Base-by-base conservation (phyloP, 164 flowering plant species). In the Berberis thunbergii region DNA sequence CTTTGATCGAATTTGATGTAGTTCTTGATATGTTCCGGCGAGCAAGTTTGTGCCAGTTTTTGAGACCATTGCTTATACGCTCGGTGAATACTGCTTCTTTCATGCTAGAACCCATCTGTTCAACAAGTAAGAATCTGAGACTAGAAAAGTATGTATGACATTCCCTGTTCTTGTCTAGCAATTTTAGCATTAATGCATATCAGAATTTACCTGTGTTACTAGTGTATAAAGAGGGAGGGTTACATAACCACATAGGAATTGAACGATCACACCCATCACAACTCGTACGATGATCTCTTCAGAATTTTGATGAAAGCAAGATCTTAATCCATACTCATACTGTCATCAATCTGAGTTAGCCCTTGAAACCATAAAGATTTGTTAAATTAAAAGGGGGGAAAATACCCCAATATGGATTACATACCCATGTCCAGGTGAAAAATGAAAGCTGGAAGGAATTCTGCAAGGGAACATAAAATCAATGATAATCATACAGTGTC, bases 401-500 rank as follows among this genome's bases (percentile, higher is more conserved):
- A 26, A 26, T 26, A 26, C 26, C 26, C 26, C 26, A 26, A 0
- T 50, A 56, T 42, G 43, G 54, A 49, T 43, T 69, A 58, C 85
- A 39, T 75, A 87, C 90, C 86, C 85, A 84, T 69, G 80, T 80
- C 91, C 91, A 85, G 46, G 79, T 45, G 67, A 88, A 85, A 76
- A 85, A 83, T 63, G 89, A 87, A 64, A 87, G 59, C 57, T 87
- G 89, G 70, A 87, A 87, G 43, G 90, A 79, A 65, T 85, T 87
- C 94, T 87, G 85, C 72, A 77, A 64, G 43, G 57, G 40, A 48
- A n/a, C 7, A 64, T 45, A 66, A 42, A 63, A 64, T 48, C 12
- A 52, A 43, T n/a, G 61, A 43, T 43, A 6, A 64, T 11, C 44
- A 64, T 39, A 6, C 26, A 55, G 4, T 26, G 6, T 46, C 49